These are phyloP conservation scores for Thalassia testudinum DNA, from an alignment of 116 monocot species.

Conservation along the genomic window DNA sequence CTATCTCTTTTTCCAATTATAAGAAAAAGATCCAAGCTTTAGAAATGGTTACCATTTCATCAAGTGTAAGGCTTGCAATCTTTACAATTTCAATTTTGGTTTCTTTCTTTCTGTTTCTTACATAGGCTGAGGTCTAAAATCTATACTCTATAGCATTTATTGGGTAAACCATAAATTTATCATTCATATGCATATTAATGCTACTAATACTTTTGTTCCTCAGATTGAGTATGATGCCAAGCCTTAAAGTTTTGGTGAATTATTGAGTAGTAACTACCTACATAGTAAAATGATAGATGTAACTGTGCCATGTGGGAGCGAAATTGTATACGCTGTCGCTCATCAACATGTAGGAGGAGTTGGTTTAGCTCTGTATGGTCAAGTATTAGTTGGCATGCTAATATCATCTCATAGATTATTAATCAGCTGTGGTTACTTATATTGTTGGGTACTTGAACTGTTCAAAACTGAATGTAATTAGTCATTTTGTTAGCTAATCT, in stretches of 20 bases:
- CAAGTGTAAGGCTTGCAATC: no score
- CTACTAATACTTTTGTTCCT: no score
- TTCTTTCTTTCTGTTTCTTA: no score
- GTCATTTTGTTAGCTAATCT: not conserved
- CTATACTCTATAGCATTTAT: no score
- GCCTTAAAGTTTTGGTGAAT: constrained; percentile 13
- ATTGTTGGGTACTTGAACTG: not conserved
- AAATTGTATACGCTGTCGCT: constrained; percentile 58
- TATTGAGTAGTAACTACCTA: constrained; percentile 19
- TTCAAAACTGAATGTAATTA: not conserved
- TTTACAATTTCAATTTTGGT: no score
- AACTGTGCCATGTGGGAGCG: constrained; percentile 53
- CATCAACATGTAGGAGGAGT: constrained; percentile 68
- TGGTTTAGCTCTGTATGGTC: constrained; percentile 48
- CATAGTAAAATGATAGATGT: constrained; percentile 22
- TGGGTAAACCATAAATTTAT: no score
- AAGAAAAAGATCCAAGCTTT: no score
- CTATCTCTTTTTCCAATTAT: no score
- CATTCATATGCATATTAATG: no score
- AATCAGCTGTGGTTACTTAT: no score
- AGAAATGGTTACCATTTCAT: no score
- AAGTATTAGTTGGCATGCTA: constrained; percentile 19
- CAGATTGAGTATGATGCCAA: constrained; percentile 59
- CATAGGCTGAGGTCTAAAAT: no score
- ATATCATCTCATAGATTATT: not conserved